Base-by-base conservation (phyloP, 805 yeast species). In the Hanseniaspora singularis region DNA sequence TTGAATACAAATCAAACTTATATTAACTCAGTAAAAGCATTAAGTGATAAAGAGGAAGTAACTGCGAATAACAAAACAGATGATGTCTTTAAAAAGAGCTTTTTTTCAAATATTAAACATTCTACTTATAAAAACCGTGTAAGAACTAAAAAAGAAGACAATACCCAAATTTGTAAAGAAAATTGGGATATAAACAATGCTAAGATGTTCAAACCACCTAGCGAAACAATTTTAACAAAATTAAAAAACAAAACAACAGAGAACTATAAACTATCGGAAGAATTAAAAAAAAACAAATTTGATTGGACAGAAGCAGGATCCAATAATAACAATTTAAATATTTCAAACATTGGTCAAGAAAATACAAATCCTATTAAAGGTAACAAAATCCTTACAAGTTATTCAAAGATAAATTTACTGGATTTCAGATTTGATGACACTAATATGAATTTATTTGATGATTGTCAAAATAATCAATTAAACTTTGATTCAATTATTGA, bases 361-460 rank as follows among this genome's bases (percentile, higher is more conserved):
- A 31, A 33, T 18, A 23, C 20, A 27, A 11, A 19, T 3, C n/a
- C 4, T 2, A 19, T 27, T 6, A 14, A 7, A n/a, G 36, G 15
- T 5, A 43, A 43, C 32, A 14, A 18, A 4, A 31, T 16, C 10
- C 36, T 14, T 18, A 32, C 38, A 15, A 46, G 38, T 33, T 34
- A 23, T 32, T 12, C 36, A 12, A 36, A 54, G 18, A 3, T 43
- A 10, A 46, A 15, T 38, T 49, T 12, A 26, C 15, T 45, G 14
- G 38, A 33, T n/a, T 34, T 34, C 10, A 22, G 28, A 11, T 36
- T 30, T 40, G 40, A 24, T 11, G n/a, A 39, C 16, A 26, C 28
- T 26, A 27, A 38, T 18, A 24, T 31, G 20, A 24, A 20, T 27
- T 38, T 30, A 15, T 30, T 34, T 19, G 31, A 43, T n/a, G 33